phyloP scores from a whole-genome alignment of 2,329 filamentous ascomycete species.

The Fusarium floridanum region DNA sequence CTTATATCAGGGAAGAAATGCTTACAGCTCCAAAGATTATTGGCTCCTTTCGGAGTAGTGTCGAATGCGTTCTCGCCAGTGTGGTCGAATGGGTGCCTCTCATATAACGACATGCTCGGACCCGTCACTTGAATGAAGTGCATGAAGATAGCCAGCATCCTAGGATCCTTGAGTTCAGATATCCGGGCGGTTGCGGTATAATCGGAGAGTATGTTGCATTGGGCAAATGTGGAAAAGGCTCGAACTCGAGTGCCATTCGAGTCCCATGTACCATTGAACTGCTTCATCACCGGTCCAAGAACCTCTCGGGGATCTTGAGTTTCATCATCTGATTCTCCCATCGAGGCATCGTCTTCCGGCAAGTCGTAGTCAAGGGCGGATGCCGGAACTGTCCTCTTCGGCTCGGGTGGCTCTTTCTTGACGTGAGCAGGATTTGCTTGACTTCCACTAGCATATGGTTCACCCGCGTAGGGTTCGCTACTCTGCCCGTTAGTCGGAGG shows the following conservation, averaged over 20 bases:
- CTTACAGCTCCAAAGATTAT: conserved; percentile 75
- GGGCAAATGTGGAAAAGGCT: conserved; percentile 63
- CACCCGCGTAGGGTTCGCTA: conserved; percentile 7
- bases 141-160: conserved; percentile 86
- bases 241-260: conserved; percentile 59
- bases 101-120: conserved; percentile 87
- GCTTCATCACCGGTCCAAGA: conserved; percentile 52
- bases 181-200: conserved; percentile 75
- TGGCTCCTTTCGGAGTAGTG: conserved; percentile 72
- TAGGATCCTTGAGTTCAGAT: conserved; percentile 82
- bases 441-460: conserved; percentile 19
- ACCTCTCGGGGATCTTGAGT: conserved; percentile 54
- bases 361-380: conserved; percentile 45
- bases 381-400: conserved; percentile 11
- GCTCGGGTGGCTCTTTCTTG: conserved; percentile 26
- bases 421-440: conserved; percentile 7
- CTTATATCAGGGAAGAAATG: conserved; percentile 16
- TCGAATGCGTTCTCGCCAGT: conserved; percentile 68
- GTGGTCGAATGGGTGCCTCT: conserved; percentile 82
- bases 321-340: conserved; percentile 73
- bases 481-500: conserved; percentile 24
- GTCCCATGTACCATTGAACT: conserved; percentile 49
- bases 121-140: conserved; percentile 94
- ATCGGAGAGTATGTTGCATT: conserved; percentile 68
- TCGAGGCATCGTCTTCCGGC: conserved; percentile 70